Evolutionary conservation across 495 filamentous ascomycete species (phyloP).

Genomic region (Aspergillus panamensis): DNA sequence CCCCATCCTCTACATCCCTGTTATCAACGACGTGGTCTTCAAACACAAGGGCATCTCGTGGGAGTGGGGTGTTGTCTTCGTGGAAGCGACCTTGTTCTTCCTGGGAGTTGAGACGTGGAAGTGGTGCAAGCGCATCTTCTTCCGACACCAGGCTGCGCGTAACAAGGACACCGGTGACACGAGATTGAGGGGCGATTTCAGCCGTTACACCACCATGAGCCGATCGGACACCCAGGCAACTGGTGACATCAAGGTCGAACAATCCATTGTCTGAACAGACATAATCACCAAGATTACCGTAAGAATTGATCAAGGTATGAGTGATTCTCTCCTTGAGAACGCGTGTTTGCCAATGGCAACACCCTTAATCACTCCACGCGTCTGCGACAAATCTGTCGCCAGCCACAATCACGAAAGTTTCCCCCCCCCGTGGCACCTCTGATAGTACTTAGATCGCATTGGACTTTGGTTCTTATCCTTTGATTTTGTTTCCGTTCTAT

Average conservation of each 20-base stretch:
- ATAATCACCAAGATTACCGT: background rate
- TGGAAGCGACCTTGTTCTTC: conserved; percentile 59
- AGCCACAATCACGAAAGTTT: background rate
- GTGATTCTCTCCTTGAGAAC: background rate
- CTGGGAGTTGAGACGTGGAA: conserved; percentile 65
- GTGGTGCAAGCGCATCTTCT: conserved; percentile 56
- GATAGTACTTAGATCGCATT: background rate
- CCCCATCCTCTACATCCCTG: conserved; percentile 68
- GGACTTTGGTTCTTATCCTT: background rate
- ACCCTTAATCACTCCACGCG: background rate
- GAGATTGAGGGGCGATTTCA: conserved; percentile 29
- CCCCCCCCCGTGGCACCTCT: background rate
- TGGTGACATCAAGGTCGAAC: conserved; percentile 31
- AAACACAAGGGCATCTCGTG: conserved; percentile 67
- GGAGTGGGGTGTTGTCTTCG: conserved; percentile 67
- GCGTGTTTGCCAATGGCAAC: background rate
- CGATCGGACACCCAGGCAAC: conserved; percentile 36
- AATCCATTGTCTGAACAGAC: conserved; percentile 30
- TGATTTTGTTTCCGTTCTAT: background rate
- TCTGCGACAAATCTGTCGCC: background rate
- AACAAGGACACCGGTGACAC: conserved; percentile 13
- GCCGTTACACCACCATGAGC: conserved; percentile 39
- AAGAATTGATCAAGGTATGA: background rate
- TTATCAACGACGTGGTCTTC: conserved; percentile 65
- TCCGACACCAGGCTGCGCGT: conserved; percentile 35